Evolutionary conservation across 2,329 filamentous ascomycete genomes (phyloP).

Genomic region (Trichoderma lentiforme): DNA sequence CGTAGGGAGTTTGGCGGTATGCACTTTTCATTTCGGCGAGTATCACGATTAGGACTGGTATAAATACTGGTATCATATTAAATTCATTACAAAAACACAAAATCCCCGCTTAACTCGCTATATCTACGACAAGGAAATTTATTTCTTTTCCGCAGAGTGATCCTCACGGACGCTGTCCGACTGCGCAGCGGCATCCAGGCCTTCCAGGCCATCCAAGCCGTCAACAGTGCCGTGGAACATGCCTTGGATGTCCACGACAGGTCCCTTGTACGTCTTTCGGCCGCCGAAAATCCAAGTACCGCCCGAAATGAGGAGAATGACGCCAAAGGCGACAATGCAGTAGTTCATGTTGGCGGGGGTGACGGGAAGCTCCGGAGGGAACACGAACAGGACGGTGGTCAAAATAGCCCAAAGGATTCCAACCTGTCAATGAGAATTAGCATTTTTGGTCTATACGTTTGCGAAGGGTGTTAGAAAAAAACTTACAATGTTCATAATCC

Average conservation of each 20-base stretch:
- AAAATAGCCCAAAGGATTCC: conserved; percentile 64
- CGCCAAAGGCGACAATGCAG: conserved; percentile 46
- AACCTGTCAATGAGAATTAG: conserved; percentile 20
- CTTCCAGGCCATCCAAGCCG: conserved; percentile 4
- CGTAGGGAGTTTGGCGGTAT: background rate
- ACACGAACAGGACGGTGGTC: conserved; percentile 73
- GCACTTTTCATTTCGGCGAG: background rate
- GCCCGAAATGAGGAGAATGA: conserved; percentile 44
- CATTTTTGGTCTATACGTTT: background rate
- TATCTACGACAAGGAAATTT: background rate
- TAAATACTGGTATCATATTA: background rate
- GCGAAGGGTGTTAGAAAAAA: background rate
- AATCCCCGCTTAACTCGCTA: background rate
- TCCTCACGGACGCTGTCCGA: background rate
- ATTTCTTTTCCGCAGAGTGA: background rate
- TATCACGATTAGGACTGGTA: background rate
- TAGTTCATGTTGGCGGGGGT: conserved; percentile 67
- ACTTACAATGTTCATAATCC: conserved; percentile 33
- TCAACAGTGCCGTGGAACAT: conserved; percentile 4
- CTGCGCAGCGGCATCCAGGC: background rate
- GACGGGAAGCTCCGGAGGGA: conserved; percentile 65
- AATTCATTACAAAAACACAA: background rate
- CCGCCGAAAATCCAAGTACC: conserved; percentile 48
- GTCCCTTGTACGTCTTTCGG: conserved; percentile 45
- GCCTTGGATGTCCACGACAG: conserved; percentile 18